Evolutionary conservation across 208 protist genomes (phyloP).

Genomic region (Acanthamoeba lenticulata): DNA sequence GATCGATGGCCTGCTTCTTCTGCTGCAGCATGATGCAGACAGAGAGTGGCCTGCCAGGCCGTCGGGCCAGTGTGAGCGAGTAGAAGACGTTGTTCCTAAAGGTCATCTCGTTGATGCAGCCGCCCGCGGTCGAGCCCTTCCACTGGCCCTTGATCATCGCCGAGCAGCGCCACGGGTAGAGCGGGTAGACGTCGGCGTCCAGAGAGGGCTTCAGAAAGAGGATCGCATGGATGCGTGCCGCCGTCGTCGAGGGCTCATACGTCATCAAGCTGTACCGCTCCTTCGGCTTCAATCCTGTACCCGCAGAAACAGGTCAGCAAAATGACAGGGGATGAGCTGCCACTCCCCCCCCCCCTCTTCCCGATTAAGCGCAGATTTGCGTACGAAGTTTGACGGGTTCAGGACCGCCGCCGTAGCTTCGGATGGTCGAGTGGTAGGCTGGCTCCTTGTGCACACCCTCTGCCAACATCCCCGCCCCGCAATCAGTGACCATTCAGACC

Average conservation of each 20-base stretch:
- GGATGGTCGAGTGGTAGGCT: slow-evolving; percentile 22
- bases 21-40: slow-evolving; percentile 24
- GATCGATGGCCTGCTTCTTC: slow-evolving; percentile 54
- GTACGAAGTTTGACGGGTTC: slow-evolving; percentile 21
- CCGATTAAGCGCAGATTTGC: not conserved
- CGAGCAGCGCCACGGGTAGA: not conserved
- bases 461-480: not conserved
- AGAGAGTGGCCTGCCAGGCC: not conserved
- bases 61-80: not conserved
- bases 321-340: not conserved
- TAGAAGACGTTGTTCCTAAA: slow-evolving; percentile 23
- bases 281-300: not conserved
- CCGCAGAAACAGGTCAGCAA: not conserved
- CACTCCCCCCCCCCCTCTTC: too few species aligned
- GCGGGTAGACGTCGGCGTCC: slow-evolving; percentile 26
- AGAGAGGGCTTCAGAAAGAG: slow-evolving; percentile 23
- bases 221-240: slow-evolving; percentile 25
- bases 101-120: slow-evolving; percentile 19
- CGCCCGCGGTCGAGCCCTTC: not conserved
- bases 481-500: not conserved
- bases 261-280: slow-evolving; percentile 40
- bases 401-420: not conserved
- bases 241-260: slow-evolving; percentile 13
- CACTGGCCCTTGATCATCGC: slow-evolving; percentile 18
- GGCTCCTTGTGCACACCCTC: slow-evolving; percentile 46